Base-by-base conservation (phyloP, 2,329 filamentous ascomycete species). In the Ceratocystis cacaofunesta region DNA sequence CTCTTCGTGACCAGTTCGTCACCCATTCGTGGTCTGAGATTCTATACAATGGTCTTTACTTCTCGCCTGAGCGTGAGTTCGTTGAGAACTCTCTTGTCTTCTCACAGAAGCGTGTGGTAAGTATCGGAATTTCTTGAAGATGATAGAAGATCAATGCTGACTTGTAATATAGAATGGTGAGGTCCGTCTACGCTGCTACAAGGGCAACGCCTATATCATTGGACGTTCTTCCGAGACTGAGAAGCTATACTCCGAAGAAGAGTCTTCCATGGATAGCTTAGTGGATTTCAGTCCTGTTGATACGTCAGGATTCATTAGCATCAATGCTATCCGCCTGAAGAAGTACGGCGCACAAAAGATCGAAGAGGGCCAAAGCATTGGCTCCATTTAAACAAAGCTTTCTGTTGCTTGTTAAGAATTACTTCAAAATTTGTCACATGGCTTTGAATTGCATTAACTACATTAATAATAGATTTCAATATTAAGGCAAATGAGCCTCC, bases 261-360 rank as follows among this genome's bases (percentile, higher is more conserved):
- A 82, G 67, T 75, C 76, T 0, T 77, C 73, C 65, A 83, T 83
- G 80, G 79, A 81, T 71, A 74, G 75, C 15, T 76, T 81, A 5
- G 74, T 76, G 36, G 74, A 73, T 50, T 79, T 79, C 72, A 71
- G 69, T 61, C 76, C 74, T 63, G 70, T 72, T 65, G 76, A 77
- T 64, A 77, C 77, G 7, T 72, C 72, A 12, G 80, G 80, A 30
- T 85, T 86, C 72, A 85, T 92, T 72, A 80, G 80, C 64, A 85
- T 90, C 70, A 80, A 92, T 72, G 83, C 83, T 69, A 87, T 88
- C 69, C 79, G 83, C 57, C 76, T 87, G 62, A 77, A 84, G 76
- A 86, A 76, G 70, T 74, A 74, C 36, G 72, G 72, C 30, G 68
- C 30, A 32, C 64, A 68, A 60, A 75, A 74, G 72, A 72, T 72